Evolutionary conservation across 208 protist species (phyloP).

Genomic region (Acanthamoeba healyi): DNA sequence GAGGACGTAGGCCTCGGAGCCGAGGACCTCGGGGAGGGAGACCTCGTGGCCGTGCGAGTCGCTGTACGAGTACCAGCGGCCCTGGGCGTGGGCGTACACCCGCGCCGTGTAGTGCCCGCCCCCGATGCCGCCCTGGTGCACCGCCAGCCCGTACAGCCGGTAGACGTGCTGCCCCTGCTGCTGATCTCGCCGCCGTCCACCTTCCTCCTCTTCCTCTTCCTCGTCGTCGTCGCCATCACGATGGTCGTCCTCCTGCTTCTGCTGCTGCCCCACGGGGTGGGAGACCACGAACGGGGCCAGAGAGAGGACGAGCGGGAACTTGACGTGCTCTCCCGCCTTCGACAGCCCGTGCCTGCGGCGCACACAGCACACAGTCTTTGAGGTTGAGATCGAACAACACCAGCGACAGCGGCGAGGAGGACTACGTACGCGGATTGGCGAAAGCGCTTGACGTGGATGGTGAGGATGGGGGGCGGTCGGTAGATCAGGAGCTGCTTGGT

Average conservation of each 20-base stretch:
- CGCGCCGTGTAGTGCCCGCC: slow-evolving; percentile 51
- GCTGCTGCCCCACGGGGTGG: neutral
- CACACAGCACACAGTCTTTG: no score
- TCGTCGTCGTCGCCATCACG: neutral
- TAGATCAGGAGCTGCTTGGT: slow-evolving; percentile 29
- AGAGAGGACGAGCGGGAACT: slow-evolving; percentile 8
- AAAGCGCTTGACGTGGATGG: slow-evolving; percentile 44
- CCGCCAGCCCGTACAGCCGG: neutral
- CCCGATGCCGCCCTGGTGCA: slow-evolving; percentile 10
- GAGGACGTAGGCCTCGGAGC: no score
- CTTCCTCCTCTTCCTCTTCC: neutral
- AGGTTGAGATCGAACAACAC: no score
- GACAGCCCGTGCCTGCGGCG: neutral
- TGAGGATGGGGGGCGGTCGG: neutral
- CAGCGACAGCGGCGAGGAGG: no score
- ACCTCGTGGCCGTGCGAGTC: neutral
- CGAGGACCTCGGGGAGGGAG: no score
- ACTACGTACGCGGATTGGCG: neutral
- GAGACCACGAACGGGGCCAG: neutral
- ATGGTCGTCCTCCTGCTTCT: neutral
- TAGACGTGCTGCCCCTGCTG: neutral
- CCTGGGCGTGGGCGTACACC: neutral
- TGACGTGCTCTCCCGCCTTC: neutral
- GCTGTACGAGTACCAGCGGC: slow-evolving; percentile 7
- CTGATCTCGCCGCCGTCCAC: no score